These are phyloP conservation scores for Ambrosia artemisiifolia DNA, from an alignment of 129 eudicot species.

Conservation along the genomic window DNA sequence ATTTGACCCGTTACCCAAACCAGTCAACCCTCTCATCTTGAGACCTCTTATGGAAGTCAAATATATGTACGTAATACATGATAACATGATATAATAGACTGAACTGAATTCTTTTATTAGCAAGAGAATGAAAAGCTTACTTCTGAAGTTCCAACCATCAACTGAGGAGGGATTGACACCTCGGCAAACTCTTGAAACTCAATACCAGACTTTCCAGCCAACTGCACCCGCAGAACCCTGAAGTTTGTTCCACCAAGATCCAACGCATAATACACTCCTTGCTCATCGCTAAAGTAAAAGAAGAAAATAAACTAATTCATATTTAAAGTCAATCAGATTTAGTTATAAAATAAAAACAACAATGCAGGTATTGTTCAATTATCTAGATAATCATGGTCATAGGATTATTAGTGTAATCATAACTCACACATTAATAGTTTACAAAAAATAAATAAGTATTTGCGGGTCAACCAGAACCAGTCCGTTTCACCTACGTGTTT, in stretches of 20 bases:
- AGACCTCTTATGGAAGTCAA: neutral
- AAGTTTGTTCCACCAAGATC: conserved; percentile 99
- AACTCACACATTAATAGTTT: neutral
- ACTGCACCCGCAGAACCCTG: conserved; percentile 77
- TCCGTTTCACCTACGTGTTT: neutral
- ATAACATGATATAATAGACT: neutral
- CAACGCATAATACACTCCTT: conserved; percentile 83
- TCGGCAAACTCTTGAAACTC: conserved; percentile 70
- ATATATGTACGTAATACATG: neutral
- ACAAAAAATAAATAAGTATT: neutral
- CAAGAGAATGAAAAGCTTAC: conserved; percentile 38
- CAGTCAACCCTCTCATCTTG: neutral
- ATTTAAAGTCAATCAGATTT: neutral
- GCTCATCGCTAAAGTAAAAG: conserved; percentile 55
- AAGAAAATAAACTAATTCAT: neutral
- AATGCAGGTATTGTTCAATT: neutral
- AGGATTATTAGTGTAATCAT: neutral
- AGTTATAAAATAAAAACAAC: neutral
- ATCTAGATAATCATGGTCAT: neutral
- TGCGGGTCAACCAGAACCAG: neutral
- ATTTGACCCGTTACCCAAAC: neutral
- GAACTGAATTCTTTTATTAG: neutral
- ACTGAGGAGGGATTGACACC: conserved; percentile 73
- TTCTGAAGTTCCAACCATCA: conserved; percentile 81
- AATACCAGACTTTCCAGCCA: conserved; percentile 64